Conservation (phyloP, 345 rosid genomes). For the Triadica sebifera region DNA sequence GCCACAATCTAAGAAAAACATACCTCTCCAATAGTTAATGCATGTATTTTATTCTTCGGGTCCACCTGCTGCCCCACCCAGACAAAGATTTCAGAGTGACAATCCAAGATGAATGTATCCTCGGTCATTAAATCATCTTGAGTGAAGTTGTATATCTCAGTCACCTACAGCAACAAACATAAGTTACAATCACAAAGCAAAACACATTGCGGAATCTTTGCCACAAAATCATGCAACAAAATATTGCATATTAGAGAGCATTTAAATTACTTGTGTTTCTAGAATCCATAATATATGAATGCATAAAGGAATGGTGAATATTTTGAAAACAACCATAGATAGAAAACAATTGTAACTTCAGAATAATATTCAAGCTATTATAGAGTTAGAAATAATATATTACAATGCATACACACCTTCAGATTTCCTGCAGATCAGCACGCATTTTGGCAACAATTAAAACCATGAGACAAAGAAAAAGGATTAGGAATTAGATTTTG, state of each 20-base stretch:
- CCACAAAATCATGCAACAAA: not conserved
- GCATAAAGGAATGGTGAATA: not conserved
- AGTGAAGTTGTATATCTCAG: slow-evolving; percentile 78
- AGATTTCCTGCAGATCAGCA: slow-evolving; percentile 60
- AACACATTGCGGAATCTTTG: not conserved
- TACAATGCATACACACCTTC: slow-evolving; percentile 56
- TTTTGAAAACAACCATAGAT: not conserved
- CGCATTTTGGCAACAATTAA: slow-evolving; percentile 21
- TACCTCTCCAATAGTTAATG: slow-evolving; percentile 88
- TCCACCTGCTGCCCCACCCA: slow-evolving; percentile 98
- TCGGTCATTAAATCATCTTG: slow-evolving; percentile 99
- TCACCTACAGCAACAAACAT: slow-evolving; percentile 52
- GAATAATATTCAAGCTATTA: slow-evolving; percentile 8
- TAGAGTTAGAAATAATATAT: slow-evolving; percentile 5
- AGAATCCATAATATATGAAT: slow-evolving; percentile 2
- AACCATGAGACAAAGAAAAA: slow-evolving; percentile 23
- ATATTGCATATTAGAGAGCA: not conserved
- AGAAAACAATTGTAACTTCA: not conserved
- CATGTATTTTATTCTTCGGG: slow-evolving; percentile 61
- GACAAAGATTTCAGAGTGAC: slow-evolving; percentile 77
- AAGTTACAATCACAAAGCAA: slow-evolving; percentile 6
- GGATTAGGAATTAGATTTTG: slow-evolving; percentile 20
- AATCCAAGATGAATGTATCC: slow-evolving; percentile 89
- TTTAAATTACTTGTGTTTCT: not conserved
- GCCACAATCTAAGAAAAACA: slow-evolving; percentile 4